Evolutionary conservation across 768 basidiomycete genomes (phyloP), one percentile per base, ranked within the genome.

Genomic region (Holtermannia corniformis): DNA sequence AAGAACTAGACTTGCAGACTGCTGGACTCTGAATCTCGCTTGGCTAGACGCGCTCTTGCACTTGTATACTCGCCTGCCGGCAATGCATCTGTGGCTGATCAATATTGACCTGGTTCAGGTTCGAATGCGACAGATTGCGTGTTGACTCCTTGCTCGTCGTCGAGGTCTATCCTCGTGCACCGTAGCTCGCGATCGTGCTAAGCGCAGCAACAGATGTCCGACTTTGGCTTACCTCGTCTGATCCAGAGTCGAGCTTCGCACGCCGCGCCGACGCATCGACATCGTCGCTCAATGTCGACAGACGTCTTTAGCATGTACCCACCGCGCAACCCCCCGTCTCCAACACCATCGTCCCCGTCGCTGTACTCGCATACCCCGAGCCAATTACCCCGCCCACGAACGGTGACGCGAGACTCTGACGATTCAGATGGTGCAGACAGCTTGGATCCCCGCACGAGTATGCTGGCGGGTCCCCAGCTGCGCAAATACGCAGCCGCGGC

Each of bases 281-380:
- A 44, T 20, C 43, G 19, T 44, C 11, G 10, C 43, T 20, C 7
- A 11, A 7, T 44, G 43, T 20, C 43, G 7, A 19, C 19, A 19
- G 7, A 20, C 7, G 7, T 20, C 43, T 16, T 20, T 19, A 11
- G 43, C 43, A 44, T 44, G 19, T 20, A 44, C 23, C 7, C n/a
- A 19, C 19, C 7, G n/a, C n/a, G 23, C 54, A 44, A 40, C n/a
- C 40, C 5, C 48, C 49, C 12, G 32, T 55, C 41, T 52, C 57
- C 5, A 47, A 57, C 5, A 47, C 50, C 3, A 44, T 62, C 61
- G 12, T 62, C 61, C 2, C 61, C 61, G 4, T 60, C 59, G 21
- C 49, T 60, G 3, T 60, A 60, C 28, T 60, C 59, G 5, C 49
- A 48, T 27, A 50, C 51, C 4, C 45, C 45, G 4, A 47, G 45